These are phyloP conservation scores for Azolla pinnata DNA, from an alignment of 75 land plant species.

Conservation along the genomic window DNA sequence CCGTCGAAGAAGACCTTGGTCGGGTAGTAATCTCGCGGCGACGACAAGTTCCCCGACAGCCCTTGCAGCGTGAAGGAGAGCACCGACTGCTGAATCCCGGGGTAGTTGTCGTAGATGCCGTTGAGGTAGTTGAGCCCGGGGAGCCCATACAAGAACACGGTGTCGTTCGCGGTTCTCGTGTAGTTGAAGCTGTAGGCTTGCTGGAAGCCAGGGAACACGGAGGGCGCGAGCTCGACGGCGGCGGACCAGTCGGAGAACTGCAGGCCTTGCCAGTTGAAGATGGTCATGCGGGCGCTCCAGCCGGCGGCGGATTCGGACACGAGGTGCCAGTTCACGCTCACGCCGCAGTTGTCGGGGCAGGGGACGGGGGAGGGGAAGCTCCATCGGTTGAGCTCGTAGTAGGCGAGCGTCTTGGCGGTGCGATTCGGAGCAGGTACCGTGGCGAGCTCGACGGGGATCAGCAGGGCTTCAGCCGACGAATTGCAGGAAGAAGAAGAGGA, in stretches of 20 bases:
- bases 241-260: slow-evolving; percentile 63
- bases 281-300: slow-evolving; percentile 75
- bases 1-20: slow-evolving; percentile 68
- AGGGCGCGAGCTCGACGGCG: slow-evolving; percentile 38
- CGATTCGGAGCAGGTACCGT: slow-evolving; percentile 61
- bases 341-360: slow-evolving; percentile 79
- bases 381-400: slow-evolving; percentile 45
- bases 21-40: slow-evolving; percentile 63
- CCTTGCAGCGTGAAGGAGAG: slow-evolving; percentile 56
- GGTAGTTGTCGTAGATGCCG: slow-evolving; percentile 24
- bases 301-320: slow-evolving; percentile 55
- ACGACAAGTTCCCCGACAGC: slow-evolving; percentile 39
- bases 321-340: slow-evolving; percentile 89
- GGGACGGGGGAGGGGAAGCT: slow-evolving; percentile 44
- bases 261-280: slow-evolving; percentile 70
- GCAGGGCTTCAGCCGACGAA: slow-evolving; percentile 34
- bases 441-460: slow-evolving; percentile 56
- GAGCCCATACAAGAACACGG: slow-evolving; percentile 60
- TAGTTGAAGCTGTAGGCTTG: slow-evolving; percentile 80
- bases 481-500: slow-evolving; percentile 28
- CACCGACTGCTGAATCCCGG: slow-evolving; percentile 82
- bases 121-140: slow-evolving; percentile 45
- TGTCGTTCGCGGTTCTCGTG: slow-evolving; percentile 31
- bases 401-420: slow-evolving; percentile 44
- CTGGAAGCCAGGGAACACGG: slow-evolving; percentile 52